Conservation (phyloP, 2,329 filamentous ascomycete species). For the Ophiostoma sp. region DNA sequence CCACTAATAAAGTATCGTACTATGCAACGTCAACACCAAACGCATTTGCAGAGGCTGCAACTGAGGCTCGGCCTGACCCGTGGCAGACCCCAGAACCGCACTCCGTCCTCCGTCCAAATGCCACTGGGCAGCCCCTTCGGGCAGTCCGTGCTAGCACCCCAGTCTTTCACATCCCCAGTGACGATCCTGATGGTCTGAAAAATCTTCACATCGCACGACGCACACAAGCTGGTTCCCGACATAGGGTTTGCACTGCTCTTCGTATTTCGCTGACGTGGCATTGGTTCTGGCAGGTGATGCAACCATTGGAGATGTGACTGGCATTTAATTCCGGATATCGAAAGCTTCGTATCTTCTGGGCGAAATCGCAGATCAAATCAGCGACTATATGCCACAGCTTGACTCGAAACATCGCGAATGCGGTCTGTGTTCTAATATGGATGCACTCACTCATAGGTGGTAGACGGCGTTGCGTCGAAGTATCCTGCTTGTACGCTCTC, state of each 20-base stretch:
- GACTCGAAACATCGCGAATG: neutral
- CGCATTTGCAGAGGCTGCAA: too few relatives aligned
- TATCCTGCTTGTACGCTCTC: neutral
- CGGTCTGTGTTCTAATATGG: too few relatives aligned
- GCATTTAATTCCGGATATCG: neutral
- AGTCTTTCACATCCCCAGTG: too few relatives aligned
- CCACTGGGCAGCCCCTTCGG: neutral
- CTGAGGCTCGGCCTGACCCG: slow-evolving; percentile 3
- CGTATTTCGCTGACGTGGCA: neutral
- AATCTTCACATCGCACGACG: neutral
- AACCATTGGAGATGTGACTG: neutral
- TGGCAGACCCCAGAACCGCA: neutral
- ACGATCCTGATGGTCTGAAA: neutral
- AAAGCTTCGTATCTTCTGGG: neutral
- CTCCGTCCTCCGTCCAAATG: neutral
- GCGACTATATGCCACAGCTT: neutral
- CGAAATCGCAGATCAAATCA: neutral
- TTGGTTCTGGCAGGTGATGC: neutral
- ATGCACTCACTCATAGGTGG: neutral
- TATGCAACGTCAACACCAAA: neutral
- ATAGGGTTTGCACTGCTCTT: too few relatives aligned
- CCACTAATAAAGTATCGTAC: neutral
- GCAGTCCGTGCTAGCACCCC: neutral
- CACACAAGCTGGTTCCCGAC: too few relatives aligned
- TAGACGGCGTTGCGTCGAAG: neutral